Evolutionary conservation across 495 filamentous ascomycete species (phyloP).

Genomic region (Opeltia flavorubescens): DNA sequence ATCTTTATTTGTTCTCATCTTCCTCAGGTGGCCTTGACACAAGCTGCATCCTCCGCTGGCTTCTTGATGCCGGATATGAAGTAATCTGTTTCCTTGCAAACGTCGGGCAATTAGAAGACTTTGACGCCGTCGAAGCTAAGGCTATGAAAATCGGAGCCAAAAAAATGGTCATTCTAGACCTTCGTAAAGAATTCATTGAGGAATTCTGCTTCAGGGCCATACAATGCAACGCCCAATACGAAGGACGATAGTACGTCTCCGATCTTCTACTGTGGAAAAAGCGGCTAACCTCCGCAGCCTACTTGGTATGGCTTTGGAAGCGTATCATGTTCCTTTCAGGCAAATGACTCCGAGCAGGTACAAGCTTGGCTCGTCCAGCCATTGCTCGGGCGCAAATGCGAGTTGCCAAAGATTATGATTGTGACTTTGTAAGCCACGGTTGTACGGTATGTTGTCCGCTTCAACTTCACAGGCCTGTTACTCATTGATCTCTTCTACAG

Average conservation of each 20-base stretch:
- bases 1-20: too few relatives aligned
- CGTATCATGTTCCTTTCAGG: too few relatives aligned
- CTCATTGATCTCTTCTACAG: constrained; percentile 39
- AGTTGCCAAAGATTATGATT: constrained; percentile 55
- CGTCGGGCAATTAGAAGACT: constrained; percentile 18
- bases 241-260: constrained; percentile 15
- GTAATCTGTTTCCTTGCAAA: constrained; percentile 14
- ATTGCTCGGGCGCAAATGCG: constrained; percentile 72
- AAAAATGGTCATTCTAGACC: constrained; percentile 14
- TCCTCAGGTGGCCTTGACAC: constrained; percentile 15
- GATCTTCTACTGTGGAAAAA: too few relatives aligned
- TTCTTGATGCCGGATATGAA: constrained; percentile 14
- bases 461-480: constrained; percentile 13
- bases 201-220: constrained; percentile 80
- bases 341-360: too few relatives aligned
- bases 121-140: constrained; percentile 12
- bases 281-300: too few relatives aligned
- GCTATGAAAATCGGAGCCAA: constrained; percentile 17
- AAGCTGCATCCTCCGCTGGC: constrained; percentile 10
- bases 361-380: constrained; percentile 72
- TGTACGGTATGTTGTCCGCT: too few relatives aligned
- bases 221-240: constrained; percentile 59
- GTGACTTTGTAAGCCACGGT: constrained; percentile 17
- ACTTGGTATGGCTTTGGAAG: too few relatives aligned
- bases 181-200: constrained; percentile 27